phyloP scores from a whole-genome alignment of 2,329 filamentous ascomycete species.

The Raffaelea albimanens region DNA sequence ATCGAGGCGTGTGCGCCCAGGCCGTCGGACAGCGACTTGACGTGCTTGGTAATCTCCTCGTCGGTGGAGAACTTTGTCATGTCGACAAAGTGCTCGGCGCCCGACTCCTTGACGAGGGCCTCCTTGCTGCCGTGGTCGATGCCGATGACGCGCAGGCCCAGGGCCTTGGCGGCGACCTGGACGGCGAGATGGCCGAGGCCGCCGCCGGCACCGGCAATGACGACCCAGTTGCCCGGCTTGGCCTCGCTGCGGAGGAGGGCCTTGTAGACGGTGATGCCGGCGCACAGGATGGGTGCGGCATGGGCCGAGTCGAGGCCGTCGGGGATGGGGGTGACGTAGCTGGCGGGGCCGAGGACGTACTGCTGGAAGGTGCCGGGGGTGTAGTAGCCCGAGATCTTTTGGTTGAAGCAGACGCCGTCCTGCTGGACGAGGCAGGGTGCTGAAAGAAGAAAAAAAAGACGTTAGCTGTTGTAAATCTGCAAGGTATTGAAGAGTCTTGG shows the following conservation, averaged over 20 bases:
- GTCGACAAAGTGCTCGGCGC: slow-evolving; percentile 31
- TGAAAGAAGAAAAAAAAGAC: too few relatives aligned
- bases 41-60: slow-evolving; percentile 31
- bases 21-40: slow-evolving; percentile 46
- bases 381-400: slow-evolving; percentile 56
- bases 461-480: too few relatives aligned
- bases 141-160: slow-evolving; percentile 7
- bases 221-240: slow-evolving; percentile 19
- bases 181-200: slow-evolving; percentile 55
- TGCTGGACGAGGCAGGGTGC: slow-evolving; percentile 39
- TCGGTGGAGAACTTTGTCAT: slow-evolving; percentile 48
- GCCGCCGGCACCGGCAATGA: slow-evolving; percentile 41
- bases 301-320: slow-evolving; percentile 11
- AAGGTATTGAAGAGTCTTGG: slow-evolving; percentile 7
- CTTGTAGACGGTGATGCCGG: slow-evolving; percentile 25
- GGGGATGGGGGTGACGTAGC: slow-evolving; percentile 24
- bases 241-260: slow-evolving; percentile 18
- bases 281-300: slow-evolving; percentile 14
- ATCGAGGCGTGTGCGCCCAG: slow-evolving; percentile 52
- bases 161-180: slow-evolving; percentile 49
- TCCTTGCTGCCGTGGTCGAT: slow-evolving; percentile 7
- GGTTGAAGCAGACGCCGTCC: slow-evolving; percentile 55
- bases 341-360: slow-evolving; percentile 44
- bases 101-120: slow-evolving; percentile 3
- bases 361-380: slow-evolving; percentile 66